phyloP scores from a whole-genome alignment of 495 filamentous ascomycete genomes.

The Cryomyces minteri region DNA sequence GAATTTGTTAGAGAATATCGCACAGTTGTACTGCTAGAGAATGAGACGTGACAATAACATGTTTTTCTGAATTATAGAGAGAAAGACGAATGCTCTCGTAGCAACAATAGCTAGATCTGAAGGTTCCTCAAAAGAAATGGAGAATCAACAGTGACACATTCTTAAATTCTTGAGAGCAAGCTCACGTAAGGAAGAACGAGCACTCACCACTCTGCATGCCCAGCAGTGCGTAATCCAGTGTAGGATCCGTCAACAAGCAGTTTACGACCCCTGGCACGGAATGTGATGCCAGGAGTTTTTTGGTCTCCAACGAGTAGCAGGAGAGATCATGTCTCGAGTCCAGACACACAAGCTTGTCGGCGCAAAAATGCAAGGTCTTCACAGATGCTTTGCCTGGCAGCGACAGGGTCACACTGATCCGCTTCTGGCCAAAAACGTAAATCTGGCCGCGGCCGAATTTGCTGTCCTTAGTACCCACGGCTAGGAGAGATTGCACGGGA shows the following conservation, averaged over 20 bases:
- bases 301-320: conserved; percentile 56
- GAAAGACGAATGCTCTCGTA: too few relatives aligned
- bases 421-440: conserved; percentile 74
- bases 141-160: too few relatives aligned
- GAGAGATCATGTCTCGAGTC: conserved; percentile 70
- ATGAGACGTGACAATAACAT: too few relatives aligned
- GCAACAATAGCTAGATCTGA: too few relatives aligned
- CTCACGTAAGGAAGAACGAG: too few relatives aligned
- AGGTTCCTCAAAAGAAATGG: background rate
- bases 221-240: conserved; percentile 70
- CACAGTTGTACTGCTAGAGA: too few relatives aligned
- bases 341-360: conserved; percentile 61
- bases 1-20: too few relatives aligned
- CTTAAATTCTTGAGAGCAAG: too few relatives aligned
- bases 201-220: conserved; percentile 17
- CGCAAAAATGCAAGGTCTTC: conserved; percentile 53
- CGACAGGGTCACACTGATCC: conserved; percentile 50
- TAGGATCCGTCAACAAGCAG: conserved; percentile 60
- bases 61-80: too few relatives aligned
- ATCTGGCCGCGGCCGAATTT: conserved; percentile 64
- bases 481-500: conserved; percentile 80
- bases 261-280: conserved; percentile 55
- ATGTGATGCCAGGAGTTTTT: conserved; percentile 38
- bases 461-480: conserved; percentile 71
- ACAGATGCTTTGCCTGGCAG: conserved; percentile 50